Evolutionary conservation across 140 eudicot genomes (phyloP).

Genomic region (Erigeron philadelphicus): DNA sequence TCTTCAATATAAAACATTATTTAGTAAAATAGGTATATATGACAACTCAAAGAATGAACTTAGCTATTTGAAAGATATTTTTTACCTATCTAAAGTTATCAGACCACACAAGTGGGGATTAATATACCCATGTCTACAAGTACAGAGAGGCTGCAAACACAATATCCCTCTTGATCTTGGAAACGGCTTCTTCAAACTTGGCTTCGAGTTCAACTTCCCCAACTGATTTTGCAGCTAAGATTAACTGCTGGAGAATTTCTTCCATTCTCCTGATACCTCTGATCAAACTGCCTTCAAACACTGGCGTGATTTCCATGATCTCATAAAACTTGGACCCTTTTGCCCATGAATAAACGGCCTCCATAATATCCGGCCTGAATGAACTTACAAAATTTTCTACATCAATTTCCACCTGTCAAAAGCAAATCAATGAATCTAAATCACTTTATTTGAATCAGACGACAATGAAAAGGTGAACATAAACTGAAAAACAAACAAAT

Average conservation of each 20-base stretch:
- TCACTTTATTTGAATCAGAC: not conserved
- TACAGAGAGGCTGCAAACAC: conserved; percentile 95
- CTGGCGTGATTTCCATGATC: conserved; percentile 84
- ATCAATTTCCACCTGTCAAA: conserved; percentile 68
- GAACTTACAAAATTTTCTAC: conserved; percentile 76
- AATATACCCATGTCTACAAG: conserved; percentile 34
- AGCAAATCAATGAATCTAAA: not conserved
- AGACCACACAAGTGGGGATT: not conserved
- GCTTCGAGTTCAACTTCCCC: conserved; percentile 90
- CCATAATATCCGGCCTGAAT: conserved; percentile 85
- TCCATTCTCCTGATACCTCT: conserved; percentile 94
- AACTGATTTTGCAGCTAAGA: conserved; percentile 75
- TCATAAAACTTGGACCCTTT: conserved; percentile 86
- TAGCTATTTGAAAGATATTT: conserved; percentile 10
- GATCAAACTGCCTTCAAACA: conserved; percentile 92
- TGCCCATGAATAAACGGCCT: conserved; percentile 89
- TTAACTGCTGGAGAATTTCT: conserved; percentile 94
- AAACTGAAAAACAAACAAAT: not conserved
- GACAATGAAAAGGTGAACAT: not conserved
- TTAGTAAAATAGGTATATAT: not conserved
- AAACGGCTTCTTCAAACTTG: conserved; percentile 87
- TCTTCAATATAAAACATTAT: not conserved
- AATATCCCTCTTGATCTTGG: conserved; percentile 90
- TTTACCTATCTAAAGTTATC: conserved; percentile 18
- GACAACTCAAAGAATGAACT: not conserved